Conservation (phyloP, 176 grass and related monocot species). For the Triticum turgidum region DNA sequence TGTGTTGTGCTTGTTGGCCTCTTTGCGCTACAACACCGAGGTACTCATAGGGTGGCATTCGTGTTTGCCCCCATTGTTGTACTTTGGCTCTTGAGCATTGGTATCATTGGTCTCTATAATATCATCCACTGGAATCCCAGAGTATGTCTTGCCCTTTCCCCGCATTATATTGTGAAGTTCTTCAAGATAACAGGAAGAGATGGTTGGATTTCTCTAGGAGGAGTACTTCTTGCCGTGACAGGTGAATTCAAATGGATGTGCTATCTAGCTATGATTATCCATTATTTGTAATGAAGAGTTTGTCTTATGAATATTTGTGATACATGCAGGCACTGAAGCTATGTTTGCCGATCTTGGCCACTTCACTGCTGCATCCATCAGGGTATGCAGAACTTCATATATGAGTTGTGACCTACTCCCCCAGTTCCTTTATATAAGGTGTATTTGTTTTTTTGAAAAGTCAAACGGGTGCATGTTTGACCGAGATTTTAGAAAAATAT, state of each 20-base stretch:
- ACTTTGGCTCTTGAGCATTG: slow-evolving; percentile 62
- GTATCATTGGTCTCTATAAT: slow-evolving; percentile 62
- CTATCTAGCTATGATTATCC: not conserved
- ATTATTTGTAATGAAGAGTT: slow-evolving; percentile 20
- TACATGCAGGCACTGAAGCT: slow-evolving; percentile 65
- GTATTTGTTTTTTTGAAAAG: too few species aligned
- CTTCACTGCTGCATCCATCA: slow-evolving; percentile 63
- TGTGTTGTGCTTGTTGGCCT: slow-evolving; percentile 65
- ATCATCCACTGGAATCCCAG: slow-evolving; percentile 70
- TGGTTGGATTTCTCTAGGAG: slow-evolving; percentile 70
- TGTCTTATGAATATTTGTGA: not conserved
- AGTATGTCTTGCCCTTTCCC: slow-evolving; percentile 66
- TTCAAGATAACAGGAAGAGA: slow-evolving; percentile 61
- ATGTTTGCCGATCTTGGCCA: slow-evolving; percentile 91
- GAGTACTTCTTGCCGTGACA: slow-evolving; percentile 65
- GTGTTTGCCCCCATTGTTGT: slow-evolving; percentile 70
- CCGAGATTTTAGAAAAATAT: too few species aligned
- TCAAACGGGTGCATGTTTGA: too few species aligned
- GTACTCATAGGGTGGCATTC: slow-evolving; percentile 70
- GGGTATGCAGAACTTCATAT: slow-evolving; percentile 43
- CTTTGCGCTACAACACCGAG: slow-evolving; percentile 67
- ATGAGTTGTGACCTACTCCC: not conserved
- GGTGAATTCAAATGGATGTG: slow-evolving; percentile 31
- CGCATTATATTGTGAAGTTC: slow-evolving; percentile 57
- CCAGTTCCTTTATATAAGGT: too few species aligned